Conservation (phyloP, 805 yeast genomes). For the Ogataea naganishii region DNA sequence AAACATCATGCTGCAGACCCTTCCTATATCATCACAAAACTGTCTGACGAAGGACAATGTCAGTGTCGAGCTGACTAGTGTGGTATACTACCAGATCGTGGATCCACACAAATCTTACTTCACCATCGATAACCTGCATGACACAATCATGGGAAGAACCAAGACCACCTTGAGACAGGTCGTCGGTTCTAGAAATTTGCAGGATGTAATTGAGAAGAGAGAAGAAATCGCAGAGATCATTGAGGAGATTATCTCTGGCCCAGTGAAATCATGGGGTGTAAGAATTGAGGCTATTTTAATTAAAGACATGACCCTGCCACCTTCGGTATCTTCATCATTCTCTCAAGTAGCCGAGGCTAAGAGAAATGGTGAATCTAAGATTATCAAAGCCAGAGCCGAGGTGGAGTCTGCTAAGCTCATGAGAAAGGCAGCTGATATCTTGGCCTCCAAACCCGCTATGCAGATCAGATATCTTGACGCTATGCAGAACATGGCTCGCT, state of each 20-base stretch:
- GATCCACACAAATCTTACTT: constrained; percentile 62
- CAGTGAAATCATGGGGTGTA: constrained; percentile 67
- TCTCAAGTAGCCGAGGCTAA: constrained; percentile 71
- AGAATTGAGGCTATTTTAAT: constrained; percentile 57
- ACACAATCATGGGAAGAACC: constrained; percentile 56
- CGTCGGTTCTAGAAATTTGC: constrained; percentile 54
- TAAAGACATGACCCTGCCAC: constrained; percentile 52
- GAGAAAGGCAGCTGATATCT: constrained; percentile 72
- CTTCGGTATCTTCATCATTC: constrained; percentile 47
- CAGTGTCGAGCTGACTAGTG: constrained; percentile 52
- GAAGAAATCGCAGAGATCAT: constrained; percentile 64
- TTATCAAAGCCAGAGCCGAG: constrained; percentile 67
- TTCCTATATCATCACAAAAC: constrained; percentile 57
- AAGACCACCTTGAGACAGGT: constrained; percentile 70
- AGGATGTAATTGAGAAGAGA: constrained; percentile 65
- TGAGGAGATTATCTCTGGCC: constrained; percentile 48
- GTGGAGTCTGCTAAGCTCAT: constrained; percentile 67
- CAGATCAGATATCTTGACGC: constrained; percentile 73
- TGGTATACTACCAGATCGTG: constrained; percentile 55
- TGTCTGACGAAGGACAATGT: constrained; percentile 71
- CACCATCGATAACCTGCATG: constrained; percentile 43
- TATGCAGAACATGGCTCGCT: constrained; percentile 63
- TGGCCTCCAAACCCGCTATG: constrained; percentile 69
- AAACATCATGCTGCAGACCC: constrained; percentile 47
- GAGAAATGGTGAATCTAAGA: constrained; percentile 69